phyloP scores from a whole-genome alignment of 2,329 filamentous ascomycete genomes.

The Arthrobotrys musiformis region DNA sequence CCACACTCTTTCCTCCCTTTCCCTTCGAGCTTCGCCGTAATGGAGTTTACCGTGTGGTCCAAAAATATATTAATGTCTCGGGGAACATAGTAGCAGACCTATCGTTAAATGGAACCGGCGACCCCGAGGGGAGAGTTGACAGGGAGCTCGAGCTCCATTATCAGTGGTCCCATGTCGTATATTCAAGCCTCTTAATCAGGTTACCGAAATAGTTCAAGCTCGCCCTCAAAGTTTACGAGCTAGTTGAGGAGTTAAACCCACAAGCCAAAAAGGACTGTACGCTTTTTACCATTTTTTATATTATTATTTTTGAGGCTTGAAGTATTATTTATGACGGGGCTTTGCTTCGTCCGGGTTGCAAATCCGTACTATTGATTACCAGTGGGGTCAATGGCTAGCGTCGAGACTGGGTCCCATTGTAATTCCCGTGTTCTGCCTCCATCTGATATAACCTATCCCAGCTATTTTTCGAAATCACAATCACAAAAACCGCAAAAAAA shows the following conservation, averaged over 20 bases:
- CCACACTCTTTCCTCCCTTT: not conserved
- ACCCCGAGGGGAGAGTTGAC: not conserved
- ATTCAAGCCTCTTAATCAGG: slow-evolving; percentile 9
- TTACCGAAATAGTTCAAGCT: slow-evolving; percentile 6
- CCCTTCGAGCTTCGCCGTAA: not conserved
- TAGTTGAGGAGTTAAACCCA: no score
- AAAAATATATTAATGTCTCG: slow-evolving; percentile 32
- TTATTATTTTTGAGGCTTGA: not conserved
- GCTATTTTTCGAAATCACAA: not conserved
- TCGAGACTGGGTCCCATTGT: no score
- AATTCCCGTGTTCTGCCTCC: no score
- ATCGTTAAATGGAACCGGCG: not conserved
- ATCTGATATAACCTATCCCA: not conserved
- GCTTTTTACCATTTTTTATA: no score
- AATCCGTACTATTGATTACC: slow-evolving; percentile 1
- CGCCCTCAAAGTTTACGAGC: no score
- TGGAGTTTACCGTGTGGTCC: slow-evolving; percentile 25
- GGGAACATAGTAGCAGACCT: slow-evolving; percentile 25
- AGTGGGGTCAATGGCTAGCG: not conserved
- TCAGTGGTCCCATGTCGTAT: not conserved
- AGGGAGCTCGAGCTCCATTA: not conserved
- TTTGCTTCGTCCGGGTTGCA: slow-evolving; percentile 3
- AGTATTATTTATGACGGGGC: not conserved
- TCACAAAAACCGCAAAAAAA: not conserved
- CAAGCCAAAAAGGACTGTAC: not conserved